These are phyloP conservation scores for Diaporthe citri DNA, from an alignment of 2,329 filamentous ascomycete species.

Conservation along the genomic window DNA sequence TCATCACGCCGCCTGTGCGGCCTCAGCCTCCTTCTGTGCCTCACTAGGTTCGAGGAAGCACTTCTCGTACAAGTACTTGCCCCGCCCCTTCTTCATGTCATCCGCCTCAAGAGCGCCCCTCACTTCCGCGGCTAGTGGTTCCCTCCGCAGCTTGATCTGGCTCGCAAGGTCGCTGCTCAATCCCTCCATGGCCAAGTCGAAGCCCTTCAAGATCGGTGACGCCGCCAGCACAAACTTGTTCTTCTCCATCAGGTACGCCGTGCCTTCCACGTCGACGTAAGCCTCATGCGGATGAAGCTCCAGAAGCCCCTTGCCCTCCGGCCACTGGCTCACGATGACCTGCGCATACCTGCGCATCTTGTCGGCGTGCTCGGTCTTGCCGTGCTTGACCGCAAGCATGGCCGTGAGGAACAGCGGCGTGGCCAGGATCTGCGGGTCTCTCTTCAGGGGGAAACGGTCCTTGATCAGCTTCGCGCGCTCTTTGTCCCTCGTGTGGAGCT, in stretches of 20 bases:
- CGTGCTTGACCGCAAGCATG: slow-evolving; percentile 51
- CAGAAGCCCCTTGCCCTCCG: slow-evolving; percentile 51
- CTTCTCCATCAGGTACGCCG: slow-evolving; percentile 51
- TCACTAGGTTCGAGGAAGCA: slow-evolving; percentile 45
- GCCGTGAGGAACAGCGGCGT: slow-evolving; percentile 59
- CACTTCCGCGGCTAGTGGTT: slow-evolving; percentile 46
- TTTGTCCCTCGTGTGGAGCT: slow-evolving; percentile 39
- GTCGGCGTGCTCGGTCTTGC: slow-evolving; percentile 49
- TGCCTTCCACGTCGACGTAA: slow-evolving; percentile 45
- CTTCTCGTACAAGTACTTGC: slow-evolving; percentile 48
- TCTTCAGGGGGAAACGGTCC: slow-evolving; percentile 48
- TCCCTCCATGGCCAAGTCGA: slow-evolving; percentile 57
- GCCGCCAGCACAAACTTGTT: slow-evolving; percentile 53
- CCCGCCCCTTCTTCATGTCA: slow-evolving; percentile 39
- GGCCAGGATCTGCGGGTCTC: slow-evolving; percentile 58
- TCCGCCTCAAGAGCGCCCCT: slow-evolving; percentile 41
- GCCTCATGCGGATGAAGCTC: slow-evolving; percentile 52
- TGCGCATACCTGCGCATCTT: slow-evolving; percentile 54
- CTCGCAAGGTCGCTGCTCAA: slow-evolving; percentile 49
- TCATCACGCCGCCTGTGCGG: slow-evolving; percentile 33
- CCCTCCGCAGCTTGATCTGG: slow-evolving; percentile 48
- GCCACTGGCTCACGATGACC: slow-evolving; percentile 57
- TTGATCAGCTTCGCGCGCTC: slow-evolving; percentile 39
- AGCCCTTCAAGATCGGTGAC: slow-evolving; percentile 56
- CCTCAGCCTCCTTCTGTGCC: slow-evolving; percentile 34